Conservation (phyloP, 805 yeast genomes). For the Jamesozyma jinghongensis region DNA sequence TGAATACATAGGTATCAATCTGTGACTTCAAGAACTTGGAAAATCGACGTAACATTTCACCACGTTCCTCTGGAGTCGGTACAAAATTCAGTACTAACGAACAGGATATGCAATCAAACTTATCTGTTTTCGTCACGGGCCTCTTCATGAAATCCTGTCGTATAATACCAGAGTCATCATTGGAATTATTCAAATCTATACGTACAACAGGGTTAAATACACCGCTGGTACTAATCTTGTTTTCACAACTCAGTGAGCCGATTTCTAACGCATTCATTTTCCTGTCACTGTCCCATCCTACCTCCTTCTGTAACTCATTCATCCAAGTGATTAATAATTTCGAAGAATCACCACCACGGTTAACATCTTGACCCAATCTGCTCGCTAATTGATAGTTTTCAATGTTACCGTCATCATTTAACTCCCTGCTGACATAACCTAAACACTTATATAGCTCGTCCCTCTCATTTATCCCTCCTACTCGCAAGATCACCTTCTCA, state of each 20-base stretch:
- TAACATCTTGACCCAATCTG: constrained; percentile 65
- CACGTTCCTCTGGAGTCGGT: constrained; percentile 59
- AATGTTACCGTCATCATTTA: constrained; percentile 63
- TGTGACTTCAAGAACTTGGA: constrained; percentile 42
- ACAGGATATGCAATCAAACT: constrained; percentile 64
- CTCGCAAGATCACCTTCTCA: no score
- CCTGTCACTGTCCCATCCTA: constrained; percentile 3
- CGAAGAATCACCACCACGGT: constrained; percentile 89
- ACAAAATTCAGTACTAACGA: constrained; percentile 86
- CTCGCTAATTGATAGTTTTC: constrained; percentile 79
- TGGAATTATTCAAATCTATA: constrained; percentile 70
- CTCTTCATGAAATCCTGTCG: constrained; percentile 82
- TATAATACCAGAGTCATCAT: constrained; percentile 51
- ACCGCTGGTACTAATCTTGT: constrained; percentile 53
- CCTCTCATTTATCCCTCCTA: constrained; percentile 4
- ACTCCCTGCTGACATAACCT: constrained; percentile 53
- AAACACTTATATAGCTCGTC: constrained; percentile 25
- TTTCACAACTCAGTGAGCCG: constrained; percentile 67
- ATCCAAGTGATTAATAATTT: constrained; percentile 71
- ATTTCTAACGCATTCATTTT: constrained; percentile 56
- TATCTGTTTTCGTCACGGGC: constrained; percentile 42
- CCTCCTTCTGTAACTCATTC: constrained; percentile 23
- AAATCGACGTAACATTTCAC: constrained; percentile 64
- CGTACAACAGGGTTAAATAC: constrained; percentile 45
- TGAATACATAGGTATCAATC: constrained; percentile 38